A percentile compares a stretch with the other conserved stretches of the same genome.
These are phyloP conservation scores for Metschnikowia henanensis DNA, from an alignment of 805 yeast species.

Conservation along the genomic window DNA sequence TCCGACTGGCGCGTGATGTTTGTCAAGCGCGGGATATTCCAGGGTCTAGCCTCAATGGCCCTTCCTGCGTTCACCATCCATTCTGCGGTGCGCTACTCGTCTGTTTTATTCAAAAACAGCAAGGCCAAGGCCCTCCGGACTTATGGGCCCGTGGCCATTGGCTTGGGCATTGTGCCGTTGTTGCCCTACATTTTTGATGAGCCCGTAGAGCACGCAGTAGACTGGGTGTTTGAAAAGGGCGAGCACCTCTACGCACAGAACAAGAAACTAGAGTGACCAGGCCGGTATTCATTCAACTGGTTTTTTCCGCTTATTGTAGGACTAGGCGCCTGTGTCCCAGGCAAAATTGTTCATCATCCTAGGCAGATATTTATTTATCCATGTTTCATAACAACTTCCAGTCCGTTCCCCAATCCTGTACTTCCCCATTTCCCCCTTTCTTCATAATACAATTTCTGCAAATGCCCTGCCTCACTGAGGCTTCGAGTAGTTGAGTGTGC, in stretches of 20 bases:
- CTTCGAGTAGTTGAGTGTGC: conserved; percentile 66
- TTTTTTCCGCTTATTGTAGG: neutral
- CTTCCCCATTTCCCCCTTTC: neutral
- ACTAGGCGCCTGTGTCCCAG: neutral
- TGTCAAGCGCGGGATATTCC: conserved; percentile 75
- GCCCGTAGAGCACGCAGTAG: conserved; percentile 74
- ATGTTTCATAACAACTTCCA: no score
- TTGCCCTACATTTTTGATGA: conserved; percentile 80
- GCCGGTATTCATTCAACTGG: neutral
- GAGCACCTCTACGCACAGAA: conserved; percentile 19
- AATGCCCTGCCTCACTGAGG: conserved; percentile 43
- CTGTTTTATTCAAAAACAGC: conserved; percentile 57
- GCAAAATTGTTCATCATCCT: no score
- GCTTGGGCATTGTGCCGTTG: conserved; percentile 73
- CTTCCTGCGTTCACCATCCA: conserved; percentile 86
- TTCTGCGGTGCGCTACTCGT: conserved; percentile 69
- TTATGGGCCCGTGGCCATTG: conserved; percentile 79
- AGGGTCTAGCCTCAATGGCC: conserved; percentile 82
- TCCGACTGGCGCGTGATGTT: conserved; percentile 68
- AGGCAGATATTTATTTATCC: no score
- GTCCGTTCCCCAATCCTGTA: neutral
- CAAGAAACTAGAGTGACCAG: conserved; percentile 6
- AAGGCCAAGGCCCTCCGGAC: conserved; percentile 48
- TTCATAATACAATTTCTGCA: no score
- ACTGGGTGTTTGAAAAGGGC: conserved; percentile 56